phyloP scores from a whole-genome alignment of 805 yeast species.

The Kuraishia piskuri region DNA sequence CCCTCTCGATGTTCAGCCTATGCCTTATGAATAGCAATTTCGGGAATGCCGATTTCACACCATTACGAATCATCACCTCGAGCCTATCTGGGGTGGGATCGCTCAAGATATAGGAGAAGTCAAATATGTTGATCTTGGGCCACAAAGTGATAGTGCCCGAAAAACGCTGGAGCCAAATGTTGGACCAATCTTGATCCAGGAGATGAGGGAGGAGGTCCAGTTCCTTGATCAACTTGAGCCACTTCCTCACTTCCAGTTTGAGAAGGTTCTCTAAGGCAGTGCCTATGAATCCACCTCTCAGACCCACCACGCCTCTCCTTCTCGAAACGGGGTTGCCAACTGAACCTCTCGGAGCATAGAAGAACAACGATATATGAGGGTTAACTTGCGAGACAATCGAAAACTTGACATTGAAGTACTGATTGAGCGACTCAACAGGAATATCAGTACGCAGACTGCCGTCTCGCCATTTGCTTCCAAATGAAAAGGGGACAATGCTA shows the following conservation, averaged over 20 bases:
- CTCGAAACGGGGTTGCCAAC: slow-evolving; percentile 72
- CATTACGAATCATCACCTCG: slow-evolving; percentile 46
- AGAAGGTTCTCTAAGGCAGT: slow-evolving; percentile 64
- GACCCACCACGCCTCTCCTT: slow-evolving; percentile 37
- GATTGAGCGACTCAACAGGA: slow-evolving; percentile 65
- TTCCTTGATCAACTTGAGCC: slow-evolving; percentile 59
- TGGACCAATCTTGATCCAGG: slow-evolving; percentile 75
- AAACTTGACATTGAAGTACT: slow-evolving; percentile 69
- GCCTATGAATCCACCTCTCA: slow-evolving; percentile 72
- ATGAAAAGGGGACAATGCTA: slow-evolving; percentile 53
- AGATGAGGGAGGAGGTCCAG: slow-evolving; percentile 61
- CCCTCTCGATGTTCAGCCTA: slow-evolving; percentile 55
- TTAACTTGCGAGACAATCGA: slow-evolving; percentile 76
- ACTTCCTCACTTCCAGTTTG: slow-evolving; percentile 67
- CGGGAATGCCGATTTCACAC: slow-evolving; percentile 61
- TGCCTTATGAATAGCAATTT: slow-evolving; percentile 56
- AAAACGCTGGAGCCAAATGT: slow-evolving; percentile 64
- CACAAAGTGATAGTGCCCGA: slow-evolving; percentile 71
- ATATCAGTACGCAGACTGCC: slow-evolving; percentile 75
- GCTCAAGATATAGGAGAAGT: slow-evolving; percentile 53
- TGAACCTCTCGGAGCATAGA: slow-evolving; percentile 71
- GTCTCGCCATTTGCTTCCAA: slow-evolving; percentile 73
- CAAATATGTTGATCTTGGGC: slow-evolving; percentile 55
- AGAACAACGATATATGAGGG: slow-evolving; percentile 71
- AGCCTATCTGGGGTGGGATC: slow-evolving; percentile 60